Evolutionary conservation across 108 stramenopile species (phyloP).

Genomic region (Parietichytrium sp.): DNA sequence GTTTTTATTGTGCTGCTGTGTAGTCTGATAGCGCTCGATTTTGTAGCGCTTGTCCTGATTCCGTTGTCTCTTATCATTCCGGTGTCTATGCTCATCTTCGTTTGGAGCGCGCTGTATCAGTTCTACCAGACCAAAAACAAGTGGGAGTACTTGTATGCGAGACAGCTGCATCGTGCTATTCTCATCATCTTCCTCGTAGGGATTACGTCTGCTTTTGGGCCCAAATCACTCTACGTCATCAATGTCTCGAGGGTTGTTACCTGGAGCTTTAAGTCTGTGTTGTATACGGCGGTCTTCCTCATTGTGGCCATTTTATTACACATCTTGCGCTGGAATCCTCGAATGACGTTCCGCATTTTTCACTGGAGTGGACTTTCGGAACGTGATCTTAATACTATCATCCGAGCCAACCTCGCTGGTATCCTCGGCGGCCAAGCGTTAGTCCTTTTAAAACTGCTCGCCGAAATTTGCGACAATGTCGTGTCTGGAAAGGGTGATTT

Average conservation of each 20-base stretch:
- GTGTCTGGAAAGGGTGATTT: neutral
- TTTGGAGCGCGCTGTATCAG: neutral
- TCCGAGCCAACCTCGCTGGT: neutral
- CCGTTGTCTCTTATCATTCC: constrained; percentile 4
- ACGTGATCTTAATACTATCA: neutral
- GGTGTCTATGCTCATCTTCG: neutral
- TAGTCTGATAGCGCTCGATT: neutral
- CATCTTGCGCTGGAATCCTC: constrained; percentile 8
- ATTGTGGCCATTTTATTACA: neutral
- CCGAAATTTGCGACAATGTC: constrained; percentile 21
- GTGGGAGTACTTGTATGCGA: neutral
- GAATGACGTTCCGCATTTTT: no score
- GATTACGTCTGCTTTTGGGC: neutral
- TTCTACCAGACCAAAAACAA: no score
- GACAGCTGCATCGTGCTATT: neutral
- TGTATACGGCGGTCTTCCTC: constrained; percentile 1
- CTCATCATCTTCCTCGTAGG: neutral
- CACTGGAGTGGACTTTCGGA: no score
- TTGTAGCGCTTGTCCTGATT: neutral
- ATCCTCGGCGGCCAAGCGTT: constrained; percentile 8
- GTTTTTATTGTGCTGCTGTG: neutral
- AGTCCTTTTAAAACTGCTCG: constrained; percentile 17
- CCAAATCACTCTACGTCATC: neutral
- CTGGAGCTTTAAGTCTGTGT: neutral
- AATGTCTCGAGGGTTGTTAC: neutral